Evolutionary conservation across 352 stramenopile genomes (phyloP), one percentile per base, ranked within the genome.

Genomic region (Globisporangium rhizosaccharum): DNA sequence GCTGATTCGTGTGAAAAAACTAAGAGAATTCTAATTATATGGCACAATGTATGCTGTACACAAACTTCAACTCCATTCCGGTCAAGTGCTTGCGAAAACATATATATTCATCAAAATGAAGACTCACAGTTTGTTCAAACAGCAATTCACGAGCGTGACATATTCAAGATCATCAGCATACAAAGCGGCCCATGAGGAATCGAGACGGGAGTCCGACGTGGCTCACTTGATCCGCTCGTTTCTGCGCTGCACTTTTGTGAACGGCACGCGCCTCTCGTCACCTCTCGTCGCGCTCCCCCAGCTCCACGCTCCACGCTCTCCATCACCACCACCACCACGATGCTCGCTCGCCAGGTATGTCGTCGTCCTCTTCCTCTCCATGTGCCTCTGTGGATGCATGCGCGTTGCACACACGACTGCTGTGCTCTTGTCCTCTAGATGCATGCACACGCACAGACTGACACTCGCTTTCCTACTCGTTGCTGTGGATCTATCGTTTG

Each of bases 261-360:
- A 20, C 41, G 41, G 53, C 59, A 10, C 53, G 37, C 33, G 42
- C 23, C 26, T 30, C 45, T 47, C 23, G 46, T 53, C 48, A 54
- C 45, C 48, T 57, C 44, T 33, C 56, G 49, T 45, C 46, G 20
- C 30, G 33, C 37, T 39, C n/a, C 15, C 37, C 37, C 5, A 10
- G 33, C 14, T 50, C 41, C 36, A 41, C 7, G 33, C 14, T 50
- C 41, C 36, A 41, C 25, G 18, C 3, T 37, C 18, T 28, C 37
- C 20, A 7, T 39, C 20, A 18, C 37, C 26, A 14, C 30, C 12
- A 18, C 25, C 7, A 9, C n/a, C 48, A 61, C 2, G 7, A 77
- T 77, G 70, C 61, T 77, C 58, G 70, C 70, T 42, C 65, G 70
- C 45, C 70, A 77, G 59, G 70, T 77, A 56, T 45, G 57, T 61